These are phyloP conservation scores for Populus trichocarpa DNA, from an alignment of 441 rosid species.

Conservation along the genomic window DNA sequence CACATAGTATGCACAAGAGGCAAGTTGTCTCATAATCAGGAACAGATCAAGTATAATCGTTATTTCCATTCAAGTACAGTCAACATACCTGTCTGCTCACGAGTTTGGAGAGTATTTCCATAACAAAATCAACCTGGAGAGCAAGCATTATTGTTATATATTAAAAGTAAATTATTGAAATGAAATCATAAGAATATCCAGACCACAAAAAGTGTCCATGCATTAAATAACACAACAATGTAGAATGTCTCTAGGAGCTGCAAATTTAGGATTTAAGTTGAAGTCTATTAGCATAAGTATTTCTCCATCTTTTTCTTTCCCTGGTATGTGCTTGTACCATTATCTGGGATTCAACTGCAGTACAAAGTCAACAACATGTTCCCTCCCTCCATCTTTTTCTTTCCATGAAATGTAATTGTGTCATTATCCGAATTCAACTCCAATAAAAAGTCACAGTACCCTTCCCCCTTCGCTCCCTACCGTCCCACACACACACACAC, in stretches of 20 bases:
- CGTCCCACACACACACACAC: neutral
- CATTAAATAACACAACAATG: neutral
- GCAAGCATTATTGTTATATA: constrained; percentile 1
- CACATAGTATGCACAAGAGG: constrained; percentile 8
- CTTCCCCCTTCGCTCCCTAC: neutral
- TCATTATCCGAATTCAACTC: too few species aligned
- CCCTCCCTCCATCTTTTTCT: too few species aligned
- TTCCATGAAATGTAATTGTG: too few species aligned
- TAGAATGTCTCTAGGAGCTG: neutral
- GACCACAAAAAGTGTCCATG: neutral
- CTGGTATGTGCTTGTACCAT: neutral
- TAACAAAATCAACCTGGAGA: constrained; percentile 86
- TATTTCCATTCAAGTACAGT: constrained; percentile 12
- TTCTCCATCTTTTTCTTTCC: neutral
- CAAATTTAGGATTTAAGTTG: neutral
- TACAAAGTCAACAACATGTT: neutral
- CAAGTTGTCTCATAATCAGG: neutral
- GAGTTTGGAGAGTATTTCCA: constrained; percentile 94
- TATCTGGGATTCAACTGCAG: neutral
- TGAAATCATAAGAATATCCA: neutral
- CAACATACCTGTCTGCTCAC: constrained; percentile 79
- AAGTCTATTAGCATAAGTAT: neutral
- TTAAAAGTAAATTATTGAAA: neutral
- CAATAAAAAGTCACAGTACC: neutral
- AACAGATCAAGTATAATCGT: neutral